Base-by-base conservation (phyloP, 768 basidiomycete genomes). In the Gloeophyllum trabeum region DNA sequence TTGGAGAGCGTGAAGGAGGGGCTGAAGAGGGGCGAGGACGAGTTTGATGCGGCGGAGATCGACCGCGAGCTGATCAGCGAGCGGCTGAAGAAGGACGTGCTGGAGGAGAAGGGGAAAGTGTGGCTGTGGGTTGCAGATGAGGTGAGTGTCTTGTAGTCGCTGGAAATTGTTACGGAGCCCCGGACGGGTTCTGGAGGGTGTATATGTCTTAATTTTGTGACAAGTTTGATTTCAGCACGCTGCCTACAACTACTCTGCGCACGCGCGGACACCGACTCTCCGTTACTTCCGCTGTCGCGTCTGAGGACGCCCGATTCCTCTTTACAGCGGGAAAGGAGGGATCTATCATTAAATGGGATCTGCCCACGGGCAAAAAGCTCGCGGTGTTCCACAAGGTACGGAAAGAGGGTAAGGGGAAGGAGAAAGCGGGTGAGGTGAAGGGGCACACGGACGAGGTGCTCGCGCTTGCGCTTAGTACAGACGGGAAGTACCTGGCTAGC, bases 281-380 rank as follows among this genome's bases (percentile, higher is more conserved):
- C 5, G 73, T 91, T 7, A 94, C 96, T 1, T 79, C 79, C 22
- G 85, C 92, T 2, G 74, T 83, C 19, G 76, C 81, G 2, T 81
- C 88, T 1, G 74, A 81, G 39, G 77, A 84, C 21, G 79, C 72
- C 12, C 69, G 68, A 42, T 75, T 73, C 54, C 71, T 98, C n/a
- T 97, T 81, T 58, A 90, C 90, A 0, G 66, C 91, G 0, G 84
- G 85, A 6, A 99, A 99, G 57, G 90, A 94, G 53, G 96, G 94
- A 1, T 68, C 73, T 10, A 88, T 99, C 54, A 71, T 82, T 42
- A 87, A 90, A 58, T 91, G 87, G 84, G 76, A 87, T 54, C 64
- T 93, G 21, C 57, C 55, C 6, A 74, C 73, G 0, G 86, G 86
- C 6, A 70, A 73, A 56, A 76, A 73, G 49, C 49, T 73, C 1